Evolutionary conservation across 2,329 filamentous ascomycete genomes (phyloP), one percentile per base, ranked within the genome.

Genomic region (Colletotrichum sp.): DNA sequence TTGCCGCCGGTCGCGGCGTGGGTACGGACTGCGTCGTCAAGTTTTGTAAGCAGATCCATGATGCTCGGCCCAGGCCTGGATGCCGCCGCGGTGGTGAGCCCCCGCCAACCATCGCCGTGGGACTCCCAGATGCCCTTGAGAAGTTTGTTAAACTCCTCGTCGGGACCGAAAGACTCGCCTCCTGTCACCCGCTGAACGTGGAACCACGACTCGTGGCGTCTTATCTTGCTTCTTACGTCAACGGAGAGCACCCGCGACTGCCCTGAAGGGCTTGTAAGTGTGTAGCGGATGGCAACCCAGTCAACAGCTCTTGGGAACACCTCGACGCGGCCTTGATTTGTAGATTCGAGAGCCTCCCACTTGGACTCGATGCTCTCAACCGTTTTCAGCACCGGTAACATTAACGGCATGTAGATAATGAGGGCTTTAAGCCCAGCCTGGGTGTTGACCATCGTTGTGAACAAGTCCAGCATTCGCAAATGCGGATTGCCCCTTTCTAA

Each of bases 401-500:
- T 93, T 24, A 88, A 82, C 2, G 89, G 88, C 32, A 94, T 85
- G 80, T 86, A 92, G 75, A 83, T 85, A 79, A 86, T 92, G 83
- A 87, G 90, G 79, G 79, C 88, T 79, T 83, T 88, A 81, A 86
- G 94, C 79, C 82, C 89, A 68, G 82, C 86, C 52, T 87, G 82
- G 55, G 88, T 86, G 80, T 93, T 93, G 75, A 93, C 88, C 9
- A 93, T 85, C 5, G 85, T 86, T 69, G 88, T 88, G 75, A 95
- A 86, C 60, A 90, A 85, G 78, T 93, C 91, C 24, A 89, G 84
- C 15, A 94, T 88, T 21, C 92, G 90, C 60, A 93, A 85, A 80
- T 96, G 94, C 3, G 94, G 94, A 79, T 94, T 95, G 15, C 87
- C 88, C 16, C 86, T 85, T 55, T 93, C 88, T 24, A 96, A 86